These are phyloP conservation scores for Hippophae gyantsensis DNA, from an alignment of 306 rosid species.

Conservation along the genomic window DNA sequence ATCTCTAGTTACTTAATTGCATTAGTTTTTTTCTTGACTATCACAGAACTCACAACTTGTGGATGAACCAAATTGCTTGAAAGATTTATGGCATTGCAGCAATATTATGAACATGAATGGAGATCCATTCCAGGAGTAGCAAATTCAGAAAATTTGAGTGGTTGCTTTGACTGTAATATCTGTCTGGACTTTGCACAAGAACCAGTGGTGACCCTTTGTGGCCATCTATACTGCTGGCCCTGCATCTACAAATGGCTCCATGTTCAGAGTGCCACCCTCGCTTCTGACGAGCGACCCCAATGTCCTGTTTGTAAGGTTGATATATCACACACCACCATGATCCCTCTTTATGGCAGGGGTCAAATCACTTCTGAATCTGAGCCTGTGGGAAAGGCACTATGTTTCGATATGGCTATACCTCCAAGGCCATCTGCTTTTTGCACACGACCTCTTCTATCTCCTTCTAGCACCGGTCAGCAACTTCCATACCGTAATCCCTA, in stretches of 20 bases:
- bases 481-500: slow-evolving; percentile 74
- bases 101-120: slow-evolving; percentile 41
- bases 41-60: slow-evolving; percentile 19
- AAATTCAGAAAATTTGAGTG: slow-evolving; percentile 33
- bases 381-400: slow-evolving; percentile 25
- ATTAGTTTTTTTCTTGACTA: slow-evolving; percentile 7
- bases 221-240: slow-evolving; percentile 96
- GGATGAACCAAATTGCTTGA: slow-evolving; percentile 7
- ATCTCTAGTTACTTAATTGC: too few species aligned
- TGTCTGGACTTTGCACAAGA: slow-evolving; percentile 73
- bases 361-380: slow-evolving; percentile 24
- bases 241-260: slow-evolving; percentile 92
- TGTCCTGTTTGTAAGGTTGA: slow-evolving; percentile 93
- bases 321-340: slow-evolving; percentile 67
- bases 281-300: slow-evolving; percentile 63
- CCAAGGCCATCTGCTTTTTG: slow-evolving; percentile 74
- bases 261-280: slow-evolving; percentile 67
- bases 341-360: slow-evolving; percentile 80
- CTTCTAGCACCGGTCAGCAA: slow-evolving; percentile 38
- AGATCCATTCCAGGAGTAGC: slow-evolving; percentile 31
- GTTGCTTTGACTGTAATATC: slow-evolving; percentile 81
- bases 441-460: slow-evolving; percentile 26
- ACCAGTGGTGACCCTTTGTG: slow-evolving; percentile 87
- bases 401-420: slow-evolving; percentile 36
- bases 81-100: slow-evolving; percentile 50